Evolutionary conservation across 148 eudicot genomes (phyloP), one percentile per base, ranked within the genome.

Genomic region (Nepenthes gracilis): DNA sequence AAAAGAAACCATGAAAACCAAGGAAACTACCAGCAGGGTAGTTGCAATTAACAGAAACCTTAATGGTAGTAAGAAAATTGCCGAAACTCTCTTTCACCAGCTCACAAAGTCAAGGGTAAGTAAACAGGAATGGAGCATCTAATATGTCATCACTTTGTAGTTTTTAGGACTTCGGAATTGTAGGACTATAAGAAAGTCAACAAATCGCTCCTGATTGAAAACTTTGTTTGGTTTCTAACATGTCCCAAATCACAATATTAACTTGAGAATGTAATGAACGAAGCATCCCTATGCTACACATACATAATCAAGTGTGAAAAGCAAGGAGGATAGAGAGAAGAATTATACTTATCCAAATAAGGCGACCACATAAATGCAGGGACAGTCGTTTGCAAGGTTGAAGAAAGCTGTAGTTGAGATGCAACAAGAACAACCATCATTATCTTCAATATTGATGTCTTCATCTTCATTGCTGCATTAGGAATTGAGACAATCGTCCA

Each of bases 331-430:
- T 9, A 43, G 51, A 32, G 60, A 40, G 35, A 45, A 43, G 47
- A 47, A 23, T 37, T 75, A 55, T 84, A 89, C 97, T 74, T 77
- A 64, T 86, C 75, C 51, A 71, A 67, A 65, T 77, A 74, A 57
- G 83, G 71, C 53, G 97, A 85, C 97, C 97, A 89, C 69, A 89
- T 78, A 69, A 88, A 76, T 4, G 97, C 89, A 69, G 97, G 87
- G 57, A 69, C 80, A 2, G 85, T 88, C 36, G 85, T 73, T 53
- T 78, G 77, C 53, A 71, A 60, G 57, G 70, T 45, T 56, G 77
- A 67, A 48, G 76, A 83, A 2, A 66, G 58, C 15, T 76, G 75
- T 12, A 87, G 43, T 67, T 71, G 79, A 58, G 77, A 64, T 38
- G 71, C 64, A 48, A 81, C 64, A 32, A 86, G 71, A 55, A 75